Base-by-base conservation (phyloP, 257 asterid species). In the Paulownia fortunei region DNA sequence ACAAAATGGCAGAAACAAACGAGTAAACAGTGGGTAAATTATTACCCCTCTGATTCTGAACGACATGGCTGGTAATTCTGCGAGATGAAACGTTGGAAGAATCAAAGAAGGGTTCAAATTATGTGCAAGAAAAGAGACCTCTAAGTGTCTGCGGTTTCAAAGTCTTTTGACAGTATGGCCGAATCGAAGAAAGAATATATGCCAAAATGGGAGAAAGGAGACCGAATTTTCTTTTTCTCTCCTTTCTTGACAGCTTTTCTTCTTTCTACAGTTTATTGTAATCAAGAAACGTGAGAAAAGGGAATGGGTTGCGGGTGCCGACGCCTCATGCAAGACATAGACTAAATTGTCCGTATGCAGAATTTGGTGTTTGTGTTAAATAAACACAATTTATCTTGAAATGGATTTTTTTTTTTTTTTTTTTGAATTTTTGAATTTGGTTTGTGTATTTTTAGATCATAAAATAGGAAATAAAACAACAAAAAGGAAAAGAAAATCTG, bases 41-140 rank as follows among this genome's bases (percentile, higher is more conserved):
- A 47, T 47, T 70, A 78, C 78, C 82, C 76, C 55, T 78, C 56
- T 78, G 77, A 62, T 60, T 34, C 78, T 47, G 73, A 78, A 78
- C 36, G 77, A 49, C 82, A 78, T 78, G n/a, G 59, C n/a, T 37
- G 34, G 36, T 10, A 41, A 30, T 18, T 60, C 27, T 12, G 30
- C 59, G 12, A 46, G 54, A 51, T 9, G 64, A 58, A 46, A 7
- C 64, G 73, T 30, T 2, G 61, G 46, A 30, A 21, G 39, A 34
- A 39, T 34, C 72, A 37, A 23, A 69, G 41, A n/a, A 58, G 63
- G 59, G 23, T 42, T 77, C 42, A n/a, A 60, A 46, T 42, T 47
- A 3, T 6, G 52, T 32, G 69, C 2, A 73, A 30, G 27, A 41
- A 32, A 44, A 30, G 10, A 19, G 13, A n/a, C 26, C 9, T 4